A percentile compares a stretch with the other conserved stretches of the same genome.
Conservation (phyloP, 768 basidiomycete genomes). For the Phanerochaete carnosa region DNA sequence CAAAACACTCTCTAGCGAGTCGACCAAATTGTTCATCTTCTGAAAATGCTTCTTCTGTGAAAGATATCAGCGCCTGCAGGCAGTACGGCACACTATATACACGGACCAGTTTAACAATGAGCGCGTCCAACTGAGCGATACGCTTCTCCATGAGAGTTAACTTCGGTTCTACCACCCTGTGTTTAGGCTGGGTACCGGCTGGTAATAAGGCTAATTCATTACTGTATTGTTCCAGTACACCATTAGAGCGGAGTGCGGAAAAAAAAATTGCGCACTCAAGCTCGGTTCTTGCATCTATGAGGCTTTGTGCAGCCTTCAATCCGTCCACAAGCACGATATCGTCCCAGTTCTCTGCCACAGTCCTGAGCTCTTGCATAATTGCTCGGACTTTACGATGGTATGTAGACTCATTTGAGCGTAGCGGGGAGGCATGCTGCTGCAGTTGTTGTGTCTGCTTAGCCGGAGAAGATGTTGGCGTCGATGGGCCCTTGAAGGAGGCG, state of each 20-base stretch:
- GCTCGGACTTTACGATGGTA: constrained; percentile 77
- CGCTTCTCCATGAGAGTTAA: constrained; percentile 65
- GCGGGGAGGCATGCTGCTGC: constrained; percentile 46
- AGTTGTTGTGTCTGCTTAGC: constrained; percentile 35
- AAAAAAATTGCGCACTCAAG: constrained; percentile 59
- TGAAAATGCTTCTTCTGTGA: constrained; percentile 67
- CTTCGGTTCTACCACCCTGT: constrained; percentile 61
- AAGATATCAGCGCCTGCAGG: background rate
- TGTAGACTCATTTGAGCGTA: constrained; percentile 57
- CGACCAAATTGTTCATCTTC: constrained; percentile 59
- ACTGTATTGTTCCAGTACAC: constrained; percentile 31
- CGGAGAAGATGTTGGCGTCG: constrained; percentile 69
- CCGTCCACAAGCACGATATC: constrained; percentile 80
- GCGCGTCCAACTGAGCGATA: constrained; percentile 54
- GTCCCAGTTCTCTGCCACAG: constrained; percentile 72
- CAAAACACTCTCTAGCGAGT: constrained; percentile 60
- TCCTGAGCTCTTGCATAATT: constrained; percentile 63
- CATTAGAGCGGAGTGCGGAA: background rate
- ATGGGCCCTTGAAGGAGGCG: constrained; percentile 78
- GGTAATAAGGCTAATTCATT: constrained; percentile 61
- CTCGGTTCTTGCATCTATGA: constrained; percentile 79
- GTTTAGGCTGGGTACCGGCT: constrained; percentile 48
- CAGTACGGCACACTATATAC: background rate
- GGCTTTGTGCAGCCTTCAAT: constrained; percentile 63
- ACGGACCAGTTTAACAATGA: constrained; percentile 62